A percentile compares a stretch with the other conserved stretches of the same genome.
phyloP scores from a whole-genome alignment of 495 filamentous ascomycete species.

The Pyrenula aspistea region DNA sequence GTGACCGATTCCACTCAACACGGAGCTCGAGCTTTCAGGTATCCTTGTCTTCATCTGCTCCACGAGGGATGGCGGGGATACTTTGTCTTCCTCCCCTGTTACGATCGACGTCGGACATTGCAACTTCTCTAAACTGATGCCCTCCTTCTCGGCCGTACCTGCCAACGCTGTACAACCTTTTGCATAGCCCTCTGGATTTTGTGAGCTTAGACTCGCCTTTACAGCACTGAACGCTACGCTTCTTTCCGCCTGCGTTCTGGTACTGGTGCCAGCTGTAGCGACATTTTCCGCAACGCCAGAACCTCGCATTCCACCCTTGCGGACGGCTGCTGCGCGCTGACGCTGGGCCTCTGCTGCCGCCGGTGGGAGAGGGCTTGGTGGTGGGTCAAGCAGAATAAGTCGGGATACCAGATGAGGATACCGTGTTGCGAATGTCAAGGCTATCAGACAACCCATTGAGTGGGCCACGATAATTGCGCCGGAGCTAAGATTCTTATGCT shows the following conservation, averaged over 20 bases:
- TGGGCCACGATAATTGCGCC: constrained; percentile 26
- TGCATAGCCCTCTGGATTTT: constrained; percentile 41
- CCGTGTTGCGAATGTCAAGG: constrained; percentile 23
- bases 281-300: constrained; percentile 21
- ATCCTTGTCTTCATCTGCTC: constrained; percentile 13
- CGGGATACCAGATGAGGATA: constrained; percentile 23
- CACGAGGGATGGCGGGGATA: constrained; percentile 14
- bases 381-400: constrained; percentile 31
- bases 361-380: constrained; percentile 22
- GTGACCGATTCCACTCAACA: constrained; percentile 27
- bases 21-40: constrained; percentile 7
- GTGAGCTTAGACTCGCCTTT: constrained; percentile 25
- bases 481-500: constrained; percentile 4
- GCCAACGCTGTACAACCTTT: constrained; percentile 40
- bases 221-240: constrained; percentile 25
- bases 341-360: constrained; percentile 12
- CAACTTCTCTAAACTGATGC: constrained; percentile 14
- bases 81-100: constrained; percentile 32
- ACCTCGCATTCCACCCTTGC: constrained; percentile 28
- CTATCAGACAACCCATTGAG: constrained; percentile 33
- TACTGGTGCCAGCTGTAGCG: constrained; percentile 18
- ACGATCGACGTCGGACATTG: constrained; percentile 18
- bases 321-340: constrained; percentile 24
- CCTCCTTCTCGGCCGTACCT: constrained; percentile 13
- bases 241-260: constrained; percentile 20